Conservation (phyloP, 495 filamentous ascomycete species). For the Daldinia childiae region DNA sequence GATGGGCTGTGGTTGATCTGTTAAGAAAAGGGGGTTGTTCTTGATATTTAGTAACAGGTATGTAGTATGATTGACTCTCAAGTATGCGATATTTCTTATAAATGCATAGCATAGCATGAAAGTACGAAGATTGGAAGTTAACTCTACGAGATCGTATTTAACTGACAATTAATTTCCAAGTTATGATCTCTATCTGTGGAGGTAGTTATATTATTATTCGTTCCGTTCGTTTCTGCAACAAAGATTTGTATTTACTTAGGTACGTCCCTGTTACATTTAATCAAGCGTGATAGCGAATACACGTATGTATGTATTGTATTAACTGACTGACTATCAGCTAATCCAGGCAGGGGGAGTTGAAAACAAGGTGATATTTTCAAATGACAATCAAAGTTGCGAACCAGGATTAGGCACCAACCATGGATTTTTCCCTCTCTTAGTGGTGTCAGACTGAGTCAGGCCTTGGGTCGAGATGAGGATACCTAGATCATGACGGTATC, state of each 20-base stretch:
- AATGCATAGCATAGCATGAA: background rate
- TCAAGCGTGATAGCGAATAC: background rate
- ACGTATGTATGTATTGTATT: conserved; percentile 2
- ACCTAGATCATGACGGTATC: background rate
- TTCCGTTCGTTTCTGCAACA: background rate
- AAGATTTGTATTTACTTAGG: too few species aligned
- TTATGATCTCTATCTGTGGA: background rate
- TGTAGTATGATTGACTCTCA: too few species aligned
- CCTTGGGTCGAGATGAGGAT: background rate
- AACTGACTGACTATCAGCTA: conserved; percentile 1
- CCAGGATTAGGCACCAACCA: conserved; percentile 3
- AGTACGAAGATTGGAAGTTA: background rate
- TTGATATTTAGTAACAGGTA: too few species aligned
- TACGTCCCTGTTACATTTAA: background rate
- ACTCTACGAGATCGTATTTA: background rate
- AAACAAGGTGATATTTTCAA: background rate
- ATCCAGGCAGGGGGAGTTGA: background rate
- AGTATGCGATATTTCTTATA: conserved; percentile 4
- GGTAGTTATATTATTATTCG: background rate
- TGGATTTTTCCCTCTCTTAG: background rate
- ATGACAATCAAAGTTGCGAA: background rate
- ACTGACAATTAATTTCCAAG: background rate
- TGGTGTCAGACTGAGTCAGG: conserved; percentile 15
- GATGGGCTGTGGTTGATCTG: background rate
- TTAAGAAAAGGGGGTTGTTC: background rate